Percentiles rank a stretch among this genome's conserved stretches.
phyloP scores from a whole-genome alignment of 345 rosid genomes.

The Carallia brachiata region DNA sequence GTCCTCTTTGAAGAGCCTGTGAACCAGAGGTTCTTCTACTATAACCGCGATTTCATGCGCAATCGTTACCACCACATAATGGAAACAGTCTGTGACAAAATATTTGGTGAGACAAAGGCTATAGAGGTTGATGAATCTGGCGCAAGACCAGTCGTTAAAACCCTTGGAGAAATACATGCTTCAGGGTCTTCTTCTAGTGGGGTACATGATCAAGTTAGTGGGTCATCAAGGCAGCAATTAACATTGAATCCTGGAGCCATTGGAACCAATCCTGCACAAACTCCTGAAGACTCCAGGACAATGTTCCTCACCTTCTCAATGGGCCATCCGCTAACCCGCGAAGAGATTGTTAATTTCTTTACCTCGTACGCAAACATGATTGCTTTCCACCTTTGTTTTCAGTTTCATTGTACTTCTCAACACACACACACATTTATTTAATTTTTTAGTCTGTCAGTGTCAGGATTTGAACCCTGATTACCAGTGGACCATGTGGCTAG shows the following conservation, averaged over 20 bases:
- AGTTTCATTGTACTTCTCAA: neutral
- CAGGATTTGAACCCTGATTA: too few relatives aligned
- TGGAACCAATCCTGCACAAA: constrained; percentile 14
- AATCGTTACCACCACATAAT: constrained; percentile 22
- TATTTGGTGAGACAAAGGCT: constrained; percentile 26
- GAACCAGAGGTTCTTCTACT: constrained; percentile 22
- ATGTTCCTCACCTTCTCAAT: constrained; percentile 38
- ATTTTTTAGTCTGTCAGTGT: neutral
- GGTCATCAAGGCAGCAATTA: neutral
- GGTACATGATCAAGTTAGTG: neutral
- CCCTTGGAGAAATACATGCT: neutral
- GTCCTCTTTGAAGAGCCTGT: constrained; percentile 20
- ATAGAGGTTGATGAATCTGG: constrained; percentile 35
- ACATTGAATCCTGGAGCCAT: constrained; percentile 21
- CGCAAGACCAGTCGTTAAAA: constrained; percentile 8
- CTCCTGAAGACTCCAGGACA: constrained; percentile 21
- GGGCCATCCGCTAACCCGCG: constrained; percentile 31
- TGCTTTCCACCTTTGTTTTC: too few relatives aligned
- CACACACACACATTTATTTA: neutral
- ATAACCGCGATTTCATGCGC: constrained; percentile 23
- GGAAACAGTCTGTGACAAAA: constrained; percentile 35
- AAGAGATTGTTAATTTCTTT: constrained; percentile 30
- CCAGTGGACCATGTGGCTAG: too few relatives aligned
- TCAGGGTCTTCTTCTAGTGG: neutral
- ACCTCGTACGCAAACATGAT: constrained; percentile 10